A percentile compares a stretch with the other conserved stretches of the same genome.
phyloP scores from a whole-genome alignment of 2,329 filamentous ascomycete species.

The Xylaria hypoxylon region DNA sequence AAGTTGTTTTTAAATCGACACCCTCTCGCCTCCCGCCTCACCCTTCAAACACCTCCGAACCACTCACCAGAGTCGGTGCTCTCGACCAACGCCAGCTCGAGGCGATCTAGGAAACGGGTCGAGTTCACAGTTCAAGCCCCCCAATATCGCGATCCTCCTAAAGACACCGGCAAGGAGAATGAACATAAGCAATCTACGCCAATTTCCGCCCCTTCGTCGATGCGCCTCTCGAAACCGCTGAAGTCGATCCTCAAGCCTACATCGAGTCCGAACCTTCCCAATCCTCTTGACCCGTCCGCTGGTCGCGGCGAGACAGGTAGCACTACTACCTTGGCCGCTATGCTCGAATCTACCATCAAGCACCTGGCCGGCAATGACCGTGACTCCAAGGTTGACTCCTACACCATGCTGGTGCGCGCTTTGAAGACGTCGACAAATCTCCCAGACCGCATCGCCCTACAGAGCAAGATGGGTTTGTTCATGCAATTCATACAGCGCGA shows the following conservation, averaged over 20 bases:
- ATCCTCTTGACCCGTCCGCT: slow-evolving; percentile 58
- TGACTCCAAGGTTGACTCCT: slow-evolving; percentile 83
- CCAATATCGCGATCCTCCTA: slow-evolving; percentile 67
- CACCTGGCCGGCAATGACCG: slow-evolving; percentile 81
- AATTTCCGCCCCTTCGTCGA: slow-evolving; percentile 55
- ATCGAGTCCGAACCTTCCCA: slow-evolving; percentile 55
- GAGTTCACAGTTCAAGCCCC: slow-evolving; percentile 68
- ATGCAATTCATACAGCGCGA: slow-evolving; percentile 88
- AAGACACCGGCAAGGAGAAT: slow-evolving; percentile 57
- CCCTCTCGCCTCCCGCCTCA: slow-evolving; percentile 55
- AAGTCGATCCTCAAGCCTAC: slow-evolving; percentile 84
- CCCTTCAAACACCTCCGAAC: slow-evolving; percentile 65
- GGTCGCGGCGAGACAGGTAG: slow-evolving; percentile 54
- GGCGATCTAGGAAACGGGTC: slow-evolving; percentile 64
- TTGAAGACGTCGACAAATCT: slow-evolving; percentile 85
- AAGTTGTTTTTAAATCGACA: slow-evolving; percentile 54
- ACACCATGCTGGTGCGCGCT: slow-evolving; percentile 80
- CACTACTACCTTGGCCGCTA: slow-evolving; percentile 73
- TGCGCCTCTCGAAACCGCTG: slow-evolving; percentile 59
- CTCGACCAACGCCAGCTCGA: slow-evolving; percentile 58
- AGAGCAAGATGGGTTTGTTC: slow-evolving; percentile 80
- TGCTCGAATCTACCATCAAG: slow-evolving; percentile 86
- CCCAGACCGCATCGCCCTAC: slow-evolving; percentile 78
- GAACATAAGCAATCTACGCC: slow-evolving; percentile 55
- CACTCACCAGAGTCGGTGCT: slow-evolving; percentile 59